phyloP scores from a whole-genome alignment of 768 basidiomycete genomes.

The Amanita phalloides region DNA sequence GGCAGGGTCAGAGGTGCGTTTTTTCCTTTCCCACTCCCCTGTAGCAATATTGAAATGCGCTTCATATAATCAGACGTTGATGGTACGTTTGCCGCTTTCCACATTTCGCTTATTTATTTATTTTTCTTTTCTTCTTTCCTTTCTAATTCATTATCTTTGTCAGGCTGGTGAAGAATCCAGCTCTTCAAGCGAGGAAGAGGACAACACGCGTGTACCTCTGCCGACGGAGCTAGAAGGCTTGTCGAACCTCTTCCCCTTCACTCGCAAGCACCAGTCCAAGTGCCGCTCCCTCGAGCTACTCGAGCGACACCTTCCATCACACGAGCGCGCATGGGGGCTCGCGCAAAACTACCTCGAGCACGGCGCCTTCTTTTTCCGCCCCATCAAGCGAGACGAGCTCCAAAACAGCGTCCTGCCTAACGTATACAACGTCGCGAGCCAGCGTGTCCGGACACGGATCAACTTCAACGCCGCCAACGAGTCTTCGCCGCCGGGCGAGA shows the following conservation, averaged over 20 bases:
- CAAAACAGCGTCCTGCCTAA: slow-evolving; percentile 25
- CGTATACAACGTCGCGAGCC: slow-evolving; percentile 23
- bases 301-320: slow-evolving; percentile 31
- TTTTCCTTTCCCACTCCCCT: not conserved
- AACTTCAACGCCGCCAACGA: slow-evolving; percentile 5
- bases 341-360: slow-evolving; percentile 34
- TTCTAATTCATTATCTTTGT: not conserved
- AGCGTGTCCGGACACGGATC: slow-evolving; percentile 8
- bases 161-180: slow-evolving; percentile 24
- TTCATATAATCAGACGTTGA: slow-evolving; percentile 22
- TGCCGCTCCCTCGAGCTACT: slow-evolving; percentile 20
- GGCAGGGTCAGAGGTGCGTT: slow-evolving; percentile 47
- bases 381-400: slow-evolving; percentile 38
- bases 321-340: slow-evolving; percentile 28
- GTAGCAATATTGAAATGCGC: not conserved
- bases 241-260: slow-evolving; percentile 31
- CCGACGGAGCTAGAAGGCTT: slow-evolving; percentile 24
- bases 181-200: slow-evolving; percentile 16
- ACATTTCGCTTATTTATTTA: not conserved
- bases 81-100: not conserved
- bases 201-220: slow-evolving; percentile 11
- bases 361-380: slow-evolving; percentile 38
- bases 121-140: not conserved
- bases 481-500: not conserved
- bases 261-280: slow-evolving; percentile 19